phyloP scores from a whole-genome alignment of 148 eudicot species.

The Vaccinium macrocarpon region DNA sequence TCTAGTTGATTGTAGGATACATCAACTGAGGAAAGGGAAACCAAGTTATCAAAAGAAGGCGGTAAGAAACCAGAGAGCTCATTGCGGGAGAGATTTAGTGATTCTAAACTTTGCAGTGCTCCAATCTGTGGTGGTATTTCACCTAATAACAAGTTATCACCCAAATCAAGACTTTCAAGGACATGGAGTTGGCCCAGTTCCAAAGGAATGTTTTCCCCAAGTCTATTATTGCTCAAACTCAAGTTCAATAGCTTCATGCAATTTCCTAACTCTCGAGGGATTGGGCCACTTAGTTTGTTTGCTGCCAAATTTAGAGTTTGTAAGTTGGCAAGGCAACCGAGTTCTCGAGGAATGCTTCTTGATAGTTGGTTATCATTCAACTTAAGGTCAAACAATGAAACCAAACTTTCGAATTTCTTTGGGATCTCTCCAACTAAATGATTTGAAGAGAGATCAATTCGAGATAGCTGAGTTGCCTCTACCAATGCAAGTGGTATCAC shows the following conservation, averaged over 20 bases:
- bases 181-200: background rate
- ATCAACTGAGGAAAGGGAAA: too few relatives aligned
- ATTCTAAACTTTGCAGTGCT: background rate
- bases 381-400: background rate
- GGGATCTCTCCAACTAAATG: slow-evolving; percentile 27
- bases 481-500: slow-evolving; percentile 10
- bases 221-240: slow-evolving; percentile 5
- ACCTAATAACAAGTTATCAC: background rate
- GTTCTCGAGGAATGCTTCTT: slow-evolving; percentile 37
- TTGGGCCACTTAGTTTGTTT: slow-evolving; percentile 39
- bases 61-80: too few relatives aligned
- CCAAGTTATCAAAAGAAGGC: too few relatives aligned
- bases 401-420: slow-evolving; percentile 9
- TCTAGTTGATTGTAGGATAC: too few relatives aligned
- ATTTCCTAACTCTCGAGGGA: slow-evolving; percentile 32
- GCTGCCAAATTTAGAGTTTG: slow-evolving; percentile 31
- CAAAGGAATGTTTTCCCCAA: slow-evolving; percentile 6
- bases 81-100: slow-evolving; percentile 5
- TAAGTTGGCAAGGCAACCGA: slow-evolving; percentile 29
- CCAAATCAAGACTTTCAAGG: slow-evolving; percentile 11
- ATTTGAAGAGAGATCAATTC: slow-evolving; percentile 27
- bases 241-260: slow-evolving; percentile 11
- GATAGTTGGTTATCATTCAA: slow-evolving; percentile 31
- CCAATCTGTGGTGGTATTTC: slow-evolving; percentile 9
- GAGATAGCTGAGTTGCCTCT: background rate